phyloP scores from a whole-genome alignment of 257 asterid species.

The Fraxinus cuspidata region DNA sequence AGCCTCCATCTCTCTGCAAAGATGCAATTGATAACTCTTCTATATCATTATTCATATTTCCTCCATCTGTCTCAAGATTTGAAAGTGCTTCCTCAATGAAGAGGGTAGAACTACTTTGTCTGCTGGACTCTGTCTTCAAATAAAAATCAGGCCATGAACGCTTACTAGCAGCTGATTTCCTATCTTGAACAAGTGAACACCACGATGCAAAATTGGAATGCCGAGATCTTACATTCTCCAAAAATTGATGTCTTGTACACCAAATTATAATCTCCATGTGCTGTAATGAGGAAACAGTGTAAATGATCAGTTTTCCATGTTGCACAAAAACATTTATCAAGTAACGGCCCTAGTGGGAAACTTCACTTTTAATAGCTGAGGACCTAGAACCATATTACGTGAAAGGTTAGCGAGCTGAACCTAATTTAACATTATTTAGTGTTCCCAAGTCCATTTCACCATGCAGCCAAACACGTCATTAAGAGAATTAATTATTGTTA shows the following conservation, averaged over 20 bases:
- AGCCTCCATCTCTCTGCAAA: constrained; percentile 46
- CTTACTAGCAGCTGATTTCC: constrained; percentile 64
- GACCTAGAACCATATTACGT: too few relatives aligned
- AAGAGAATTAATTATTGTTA: background rate
- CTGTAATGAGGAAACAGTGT: constrained; percentile 42
- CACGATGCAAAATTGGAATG: constrained; percentile 61
- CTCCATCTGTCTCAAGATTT: constrained; percentile 68
- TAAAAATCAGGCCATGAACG: constrained; percentile 84
- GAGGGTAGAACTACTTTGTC: constrained; percentile 52
- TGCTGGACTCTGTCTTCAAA: constrained; percentile 38
- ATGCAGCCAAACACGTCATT: background rate
- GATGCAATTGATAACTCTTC: constrained; percentile 52
- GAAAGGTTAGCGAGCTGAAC: too few relatives aligned
- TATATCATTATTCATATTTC: constrained; percentile 40
- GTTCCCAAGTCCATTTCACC: background rate
- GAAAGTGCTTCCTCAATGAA: constrained; percentile 90
- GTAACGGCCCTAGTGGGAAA: constrained; percentile 1
- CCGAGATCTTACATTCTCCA: constrained; percentile 59
- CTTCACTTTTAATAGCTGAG: too few relatives aligned
- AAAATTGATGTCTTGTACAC: constrained; percentile 82
- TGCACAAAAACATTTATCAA: constrained; percentile 8
- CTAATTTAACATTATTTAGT: background rate
- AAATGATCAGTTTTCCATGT: constrained; percentile 4
- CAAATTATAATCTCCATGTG: constrained; percentile 85
- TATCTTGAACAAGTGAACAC: constrained; percentile 60